phyloP scores from a whole-genome alignment of 345 rosid genomes.

The Erodium maritimum region DNA sequence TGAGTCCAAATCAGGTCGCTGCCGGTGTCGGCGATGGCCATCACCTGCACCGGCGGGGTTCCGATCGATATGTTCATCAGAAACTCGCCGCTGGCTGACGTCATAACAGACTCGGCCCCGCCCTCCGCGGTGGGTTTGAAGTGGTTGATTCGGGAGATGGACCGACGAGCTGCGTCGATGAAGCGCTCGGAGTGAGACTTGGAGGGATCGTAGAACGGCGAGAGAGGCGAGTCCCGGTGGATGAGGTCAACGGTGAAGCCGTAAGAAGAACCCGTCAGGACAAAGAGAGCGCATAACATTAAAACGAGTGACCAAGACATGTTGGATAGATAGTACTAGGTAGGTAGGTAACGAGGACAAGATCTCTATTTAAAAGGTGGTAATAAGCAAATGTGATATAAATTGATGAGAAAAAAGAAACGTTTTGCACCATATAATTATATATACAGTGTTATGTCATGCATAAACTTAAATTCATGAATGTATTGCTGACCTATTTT shows the following conservation, averaged over 20 bases:
- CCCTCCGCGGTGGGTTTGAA: slow-evolving; percentile 9
- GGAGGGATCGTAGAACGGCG: slow-evolving; percentile 32
- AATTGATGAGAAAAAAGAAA: too few species aligned
- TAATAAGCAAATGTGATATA: too few species aligned
- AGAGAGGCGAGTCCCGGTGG: slow-evolving; percentile 48
- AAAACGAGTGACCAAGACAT: too few species aligned
- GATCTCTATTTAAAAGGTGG: too few species aligned
- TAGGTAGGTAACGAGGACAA: too few species aligned
- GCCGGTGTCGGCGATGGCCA: slow-evolving; percentile 47
- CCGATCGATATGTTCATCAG: slow-evolving; percentile 45
- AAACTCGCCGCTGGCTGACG: slow-evolving; percentile 34
- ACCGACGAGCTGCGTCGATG: slow-evolving; percentile 29
- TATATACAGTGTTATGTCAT: too few species aligned
- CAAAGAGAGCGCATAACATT: too few species aligned
- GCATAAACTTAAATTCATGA: too few species aligned
- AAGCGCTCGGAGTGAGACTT: slow-evolving; percentile 24
- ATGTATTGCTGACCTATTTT: too few species aligned
- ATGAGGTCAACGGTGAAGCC: slow-evolving; percentile 30
- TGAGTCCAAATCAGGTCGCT: slow-evolving; percentile 60
- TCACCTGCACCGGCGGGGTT: slow-evolving; percentile 28
- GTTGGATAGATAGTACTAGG: too few species aligned
- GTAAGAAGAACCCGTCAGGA: too few species aligned
- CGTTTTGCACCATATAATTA: too few species aligned
- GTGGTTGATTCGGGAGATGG: slow-evolving; percentile 29
- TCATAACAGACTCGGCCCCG: slow-evolving; percentile 25